Evolutionary conservation across 108 stramenopile species (phyloP).

Genomic region (Cylindrotheca closterium): DNA sequence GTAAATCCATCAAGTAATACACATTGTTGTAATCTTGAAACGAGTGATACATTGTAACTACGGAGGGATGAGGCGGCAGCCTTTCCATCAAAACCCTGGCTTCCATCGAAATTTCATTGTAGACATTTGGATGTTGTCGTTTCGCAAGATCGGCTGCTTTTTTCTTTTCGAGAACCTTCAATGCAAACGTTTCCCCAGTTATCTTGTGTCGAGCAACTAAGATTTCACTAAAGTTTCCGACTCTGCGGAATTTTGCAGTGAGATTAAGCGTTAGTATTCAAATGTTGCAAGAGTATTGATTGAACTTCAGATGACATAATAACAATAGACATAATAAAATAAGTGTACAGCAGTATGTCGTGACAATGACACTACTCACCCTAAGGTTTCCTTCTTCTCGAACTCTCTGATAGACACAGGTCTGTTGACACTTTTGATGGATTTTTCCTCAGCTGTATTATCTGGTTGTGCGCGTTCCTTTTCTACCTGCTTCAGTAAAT

Average conservation of each 20-base stretch:
- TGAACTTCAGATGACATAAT: no score
- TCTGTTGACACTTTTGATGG: conserved; percentile 56
- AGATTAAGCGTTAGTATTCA: no score
- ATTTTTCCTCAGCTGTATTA: conserved; percentile 32
- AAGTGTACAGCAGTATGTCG: no score
- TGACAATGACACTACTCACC: conserved; percentile 13
- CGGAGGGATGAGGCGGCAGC: conserved; percentile 49
- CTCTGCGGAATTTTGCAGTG: no score
- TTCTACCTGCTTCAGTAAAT: conserved; percentile 32
- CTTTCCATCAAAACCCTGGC: conserved; percentile 77
- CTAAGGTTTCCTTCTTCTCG: conserved; percentile 56
- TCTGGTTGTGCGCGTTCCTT: conserved; percentile 6
- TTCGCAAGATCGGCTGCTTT: conserved; percentile 82
- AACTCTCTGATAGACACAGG: conserved; percentile 78
- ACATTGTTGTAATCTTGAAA: conserved; percentile 86
- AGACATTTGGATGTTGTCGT: conserved; percentile 86
- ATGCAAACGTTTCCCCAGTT: conserved; percentile 89
- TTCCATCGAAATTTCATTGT: conserved; percentile 98
- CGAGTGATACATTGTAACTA: conserved; percentile 84
- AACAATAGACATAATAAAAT: no score
- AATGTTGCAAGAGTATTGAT: no score
- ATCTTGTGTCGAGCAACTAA: conserved; percentile 71
- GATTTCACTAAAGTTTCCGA: conserved; percentile 91
- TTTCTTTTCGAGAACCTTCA: conserved; percentile 95
- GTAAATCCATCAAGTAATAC: conserved; percentile 90